Percentiles rank a stretch among this genome's conserved stretches.
These are phyloP conservation scores for Microthyrium microscopicum DNA, from an alignment of 2,329 filamentous ascomycete species.

Conservation along the genomic window DNA sequence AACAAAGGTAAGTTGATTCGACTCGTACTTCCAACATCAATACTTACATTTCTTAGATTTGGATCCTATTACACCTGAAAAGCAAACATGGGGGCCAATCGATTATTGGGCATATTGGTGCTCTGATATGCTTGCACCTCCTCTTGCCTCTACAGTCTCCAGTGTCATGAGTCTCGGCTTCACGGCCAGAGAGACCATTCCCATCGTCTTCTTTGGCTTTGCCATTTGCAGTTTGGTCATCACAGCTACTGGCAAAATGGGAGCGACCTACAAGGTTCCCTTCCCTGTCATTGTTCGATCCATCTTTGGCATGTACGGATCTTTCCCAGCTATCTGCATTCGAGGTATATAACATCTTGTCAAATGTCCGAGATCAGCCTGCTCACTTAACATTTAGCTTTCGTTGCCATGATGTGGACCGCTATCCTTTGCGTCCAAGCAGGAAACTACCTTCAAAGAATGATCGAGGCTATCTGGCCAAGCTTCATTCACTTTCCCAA, in stretches of 20 bases:
- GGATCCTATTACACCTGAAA: constrained; percentile 23
- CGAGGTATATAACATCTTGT: constrained; percentile 28
- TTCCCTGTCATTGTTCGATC: constrained; percentile 28
- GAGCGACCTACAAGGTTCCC: constrained; percentile 20
- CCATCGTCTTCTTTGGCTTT: constrained; percentile 32
- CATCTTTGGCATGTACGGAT: constrained; percentile 28
- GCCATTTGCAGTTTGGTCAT: constrained; percentile 30
- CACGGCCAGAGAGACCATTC: constrained; percentile 30
- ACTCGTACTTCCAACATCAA: constrained; percentile 14
- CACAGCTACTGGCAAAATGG: constrained; percentile 31
- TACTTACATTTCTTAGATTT: constrained; percentile 33
- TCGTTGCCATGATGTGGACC: constrained; percentile 2
- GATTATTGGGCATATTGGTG: constrained; percentile 34
- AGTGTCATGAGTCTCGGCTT: constrained; percentile 28
- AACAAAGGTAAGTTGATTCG: constrained; percentile 21
- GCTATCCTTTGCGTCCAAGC: constrained; percentile 27
- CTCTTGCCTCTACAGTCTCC: constrained; percentile 22
- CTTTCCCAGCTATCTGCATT: constrained; percentile 28
- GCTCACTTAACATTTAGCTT: background rate
- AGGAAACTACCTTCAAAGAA: constrained; percentile 24
- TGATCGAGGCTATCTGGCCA: constrained; percentile 27
- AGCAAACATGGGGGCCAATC: constrained; percentile 29
- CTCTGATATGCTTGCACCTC: constrained; percentile 29
- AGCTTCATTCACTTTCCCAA: constrained; percentile 22
- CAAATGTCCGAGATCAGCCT: constrained; percentile 22